phyloP scores from a whole-genome alignment of 306 rosid genomes.

The Lupinus albus region DNA sequence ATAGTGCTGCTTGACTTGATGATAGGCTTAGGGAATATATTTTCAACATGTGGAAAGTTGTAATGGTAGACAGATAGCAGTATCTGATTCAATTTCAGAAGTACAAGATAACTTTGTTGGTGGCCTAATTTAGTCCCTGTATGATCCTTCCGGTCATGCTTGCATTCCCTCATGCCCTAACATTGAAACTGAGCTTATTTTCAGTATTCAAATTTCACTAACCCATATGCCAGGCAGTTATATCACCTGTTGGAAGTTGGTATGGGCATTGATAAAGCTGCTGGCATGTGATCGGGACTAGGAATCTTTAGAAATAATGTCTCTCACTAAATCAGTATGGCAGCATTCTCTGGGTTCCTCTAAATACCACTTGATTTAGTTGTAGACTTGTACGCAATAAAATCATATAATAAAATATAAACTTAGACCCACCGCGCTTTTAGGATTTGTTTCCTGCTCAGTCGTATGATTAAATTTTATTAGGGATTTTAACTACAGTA shows the following conservation, averaged over 20 bases:
- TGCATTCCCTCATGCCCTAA: not conserved
- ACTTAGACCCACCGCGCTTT: no score
- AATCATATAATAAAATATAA: no score
- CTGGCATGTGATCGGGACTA: no score
- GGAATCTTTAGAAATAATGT: no score
- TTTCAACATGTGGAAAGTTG: not conserved
- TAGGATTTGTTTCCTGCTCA: no score
- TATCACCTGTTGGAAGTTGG: not conserved
- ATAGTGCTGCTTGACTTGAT: not conserved
- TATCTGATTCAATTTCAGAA: constrained; percentile 10
- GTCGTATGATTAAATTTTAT: no score
- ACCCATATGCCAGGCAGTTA: not conserved
- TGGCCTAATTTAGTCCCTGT: not conserved
- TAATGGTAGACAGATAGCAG: not conserved
- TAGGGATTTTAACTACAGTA: no score
- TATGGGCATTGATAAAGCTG: not conserved
- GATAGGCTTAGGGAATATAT: constrained; percentile 7
- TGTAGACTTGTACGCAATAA: no score
- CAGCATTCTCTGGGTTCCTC: no score
- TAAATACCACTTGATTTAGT: no score
- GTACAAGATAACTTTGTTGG: not conserved
- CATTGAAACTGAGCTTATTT: constrained; percentile 4
- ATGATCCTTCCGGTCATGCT: not conserved
- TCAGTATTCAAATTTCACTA: constrained; percentile 7
- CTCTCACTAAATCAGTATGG: no score